Conservation (phyloP, 225 moss, liverwort and hornwort genomes). For the Antitrichia curtipendula region DNA sequence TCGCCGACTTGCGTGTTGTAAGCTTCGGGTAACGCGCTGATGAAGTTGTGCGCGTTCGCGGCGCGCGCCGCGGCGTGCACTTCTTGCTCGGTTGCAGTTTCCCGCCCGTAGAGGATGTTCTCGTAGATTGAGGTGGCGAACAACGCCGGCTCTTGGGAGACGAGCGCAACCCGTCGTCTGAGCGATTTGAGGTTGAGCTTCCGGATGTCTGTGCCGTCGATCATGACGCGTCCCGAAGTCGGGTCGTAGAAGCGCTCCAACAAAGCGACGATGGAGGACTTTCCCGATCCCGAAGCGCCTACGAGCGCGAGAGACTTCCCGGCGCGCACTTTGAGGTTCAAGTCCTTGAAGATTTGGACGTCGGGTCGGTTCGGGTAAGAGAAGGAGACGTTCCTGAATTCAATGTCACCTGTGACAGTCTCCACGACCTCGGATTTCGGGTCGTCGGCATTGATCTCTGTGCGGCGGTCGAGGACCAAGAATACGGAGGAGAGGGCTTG, state of each 20-base stretch:
- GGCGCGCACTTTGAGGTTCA: conserved; percentile 22
- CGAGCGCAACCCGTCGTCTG: conserved; percentile 21
- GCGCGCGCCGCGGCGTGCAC: conserved; percentile 36
- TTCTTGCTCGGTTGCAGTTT: conserved; percentile 28
- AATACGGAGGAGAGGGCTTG: conserved; percentile 36
- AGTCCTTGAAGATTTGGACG: conserved; percentile 23
- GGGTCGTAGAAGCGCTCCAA: conserved; percentile 47
- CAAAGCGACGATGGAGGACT: conserved; percentile 28
- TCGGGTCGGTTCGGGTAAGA: conserved; percentile 27
- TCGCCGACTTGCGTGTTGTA: conserved; percentile 44
- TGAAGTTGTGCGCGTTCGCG: conserved; percentile 40
- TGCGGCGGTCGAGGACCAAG: conserved; percentile 30
- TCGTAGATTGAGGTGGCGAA: conserved; percentile 46
- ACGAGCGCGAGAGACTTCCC: conserved; percentile 41
- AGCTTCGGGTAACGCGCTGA: conserved; percentile 21
- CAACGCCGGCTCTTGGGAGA: conserved; percentile 38
- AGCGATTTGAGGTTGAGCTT: conserved; percentile 25
- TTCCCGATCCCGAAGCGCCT: conserved; percentile 38
- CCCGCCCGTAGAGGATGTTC: conserved; percentile 39
- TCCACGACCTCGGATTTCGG: conserved; percentile 5
- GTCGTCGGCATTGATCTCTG: conserved; percentile 32
- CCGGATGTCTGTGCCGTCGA: conserved; percentile 21
- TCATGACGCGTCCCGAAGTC: conserved; percentile 7
- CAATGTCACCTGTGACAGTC: conserved; percentile 17
- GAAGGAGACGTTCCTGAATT: conserved; percentile 28